Evolutionary conservation across 139 green algal genomes (phyloP), one percentile per base, ranked within the genome.

Genomic region (Micractinium sp.): DNA sequence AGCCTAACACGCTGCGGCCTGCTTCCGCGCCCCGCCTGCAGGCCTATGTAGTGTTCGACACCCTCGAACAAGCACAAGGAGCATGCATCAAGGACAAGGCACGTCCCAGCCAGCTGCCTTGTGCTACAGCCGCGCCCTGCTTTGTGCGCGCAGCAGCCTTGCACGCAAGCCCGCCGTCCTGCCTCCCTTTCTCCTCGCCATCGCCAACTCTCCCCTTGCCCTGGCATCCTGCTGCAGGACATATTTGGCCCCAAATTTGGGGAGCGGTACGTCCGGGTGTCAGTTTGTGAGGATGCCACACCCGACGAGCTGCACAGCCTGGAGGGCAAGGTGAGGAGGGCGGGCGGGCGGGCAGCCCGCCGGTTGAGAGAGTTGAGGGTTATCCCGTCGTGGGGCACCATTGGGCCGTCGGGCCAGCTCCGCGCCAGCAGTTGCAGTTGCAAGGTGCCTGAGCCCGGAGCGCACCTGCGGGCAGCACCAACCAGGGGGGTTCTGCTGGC

Each of bases 191-290:
- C 41, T 2, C 5, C 47, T 18, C 39, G 61, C 9, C 63, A 27
- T 67, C 63, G 22, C 76, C 22, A 5, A n/a, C 38, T 31, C 77
- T 22, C 39, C 25, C 38, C 25, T n/a, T 19, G 9, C 33, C 60
- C 31, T 22, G 18, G 0, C 33, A 33, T 31, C 15, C 22, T 22
- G 16, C 7, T 79, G 67, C 91, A 94, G 29, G 95, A 97, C 67
- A 95, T 95, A 0, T 97, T 97, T 80, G 89, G 89, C 20, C 93
- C 95, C 22, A 94, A 95, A 74, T 96, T 94, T 81, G 94, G 95
- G 0, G 93, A 96, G 81, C 89, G 95, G 16, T 97, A 96, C 33
- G 95, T 97, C 35, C 93, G 95, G 0, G 95, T 97, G 95, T 97
- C 36, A 95, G 95, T 77, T 92, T 94, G 13, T 4, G 90, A 96